phyloP scores from a whole-genome alignment of 768 basidiomycete species.

The Suillus brevipes region DNA sequence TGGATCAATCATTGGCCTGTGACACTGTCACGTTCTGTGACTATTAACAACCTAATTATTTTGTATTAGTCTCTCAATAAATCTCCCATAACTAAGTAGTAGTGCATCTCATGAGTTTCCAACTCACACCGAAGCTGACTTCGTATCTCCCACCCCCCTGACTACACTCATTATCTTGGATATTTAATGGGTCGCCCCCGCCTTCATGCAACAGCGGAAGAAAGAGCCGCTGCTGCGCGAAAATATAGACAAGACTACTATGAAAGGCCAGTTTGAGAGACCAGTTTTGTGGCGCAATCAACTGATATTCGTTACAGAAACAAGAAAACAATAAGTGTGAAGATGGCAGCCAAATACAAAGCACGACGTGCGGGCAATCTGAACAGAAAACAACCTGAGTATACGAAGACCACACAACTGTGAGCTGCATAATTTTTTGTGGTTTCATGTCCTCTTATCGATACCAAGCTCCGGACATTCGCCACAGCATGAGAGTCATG shows the following conservation, averaged over 20 bases:
- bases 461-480: background rate
- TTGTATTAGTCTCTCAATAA: background rate
- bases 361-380: background rate
- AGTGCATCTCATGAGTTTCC: background rate
- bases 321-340: conserved; percentile 1
- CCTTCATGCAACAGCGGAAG: conserved; percentile 2
- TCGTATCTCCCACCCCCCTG: background rate
- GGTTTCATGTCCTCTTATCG: background rate
- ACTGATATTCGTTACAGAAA: background rate
- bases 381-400: background rate
- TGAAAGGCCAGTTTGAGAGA: background rate
- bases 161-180: no score
- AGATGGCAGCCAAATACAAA: conserved; percentile 6
- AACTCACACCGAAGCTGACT: background rate
- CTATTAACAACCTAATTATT: background rate
- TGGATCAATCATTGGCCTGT: background rate
- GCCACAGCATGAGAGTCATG: background rate
- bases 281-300: background rate
- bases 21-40: background rate
- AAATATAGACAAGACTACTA: conserved; percentile 8
- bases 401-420: background rate
- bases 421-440: background rate
- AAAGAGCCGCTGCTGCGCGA: conserved; percentile 1
- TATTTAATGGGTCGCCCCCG: conserved; percentile 1
- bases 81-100: conserved; percentile 1